Conservation (phyloP, 2,329 filamentous ascomycete genomes). For the Sarocladium oryzae region DNA sequence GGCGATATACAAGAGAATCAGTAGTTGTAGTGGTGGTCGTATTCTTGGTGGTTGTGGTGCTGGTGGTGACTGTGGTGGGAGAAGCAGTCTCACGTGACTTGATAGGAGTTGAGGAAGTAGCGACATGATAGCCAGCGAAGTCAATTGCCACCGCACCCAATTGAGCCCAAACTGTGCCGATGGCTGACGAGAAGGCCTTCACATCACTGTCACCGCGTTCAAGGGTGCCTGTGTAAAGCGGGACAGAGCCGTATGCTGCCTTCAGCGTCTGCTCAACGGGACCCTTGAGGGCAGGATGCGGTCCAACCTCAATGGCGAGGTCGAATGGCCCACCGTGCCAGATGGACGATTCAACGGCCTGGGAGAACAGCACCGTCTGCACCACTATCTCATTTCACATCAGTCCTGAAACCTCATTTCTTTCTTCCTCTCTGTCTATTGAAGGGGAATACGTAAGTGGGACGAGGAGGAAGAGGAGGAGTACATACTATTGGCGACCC, state of each 20-base stretch:
- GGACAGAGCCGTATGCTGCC: slow-evolving; percentile 11
- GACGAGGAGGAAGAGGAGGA: too few species aligned
- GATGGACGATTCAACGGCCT: background rate
- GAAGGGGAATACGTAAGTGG: too few species aligned
- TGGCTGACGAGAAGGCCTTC: slow-evolving; percentile 21
- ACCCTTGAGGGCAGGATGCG: slow-evolving; percentile 40
- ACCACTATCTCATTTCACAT: too few species aligned
- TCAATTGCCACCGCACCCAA: background rate
- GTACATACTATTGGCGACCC: slow-evolving; percentile 41
- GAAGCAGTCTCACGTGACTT: slow-evolving; percentile 22
- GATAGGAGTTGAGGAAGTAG: background rate
- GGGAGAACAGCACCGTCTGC: background rate
- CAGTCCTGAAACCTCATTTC: too few species aligned
- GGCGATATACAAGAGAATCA: slow-evolving; percentile 12
- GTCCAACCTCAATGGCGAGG: slow-evolving; percentile 33
- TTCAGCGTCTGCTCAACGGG: slow-evolving; percentile 40
- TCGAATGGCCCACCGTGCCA: slow-evolving; percentile 7
- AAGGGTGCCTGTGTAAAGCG: background rate
- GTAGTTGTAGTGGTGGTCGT: too few species aligned
- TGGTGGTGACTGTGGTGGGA: background rate
- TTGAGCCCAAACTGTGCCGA: slow-evolving; percentile 31
- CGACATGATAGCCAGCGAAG: background rate
- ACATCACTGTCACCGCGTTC: slow-evolving; percentile 12
- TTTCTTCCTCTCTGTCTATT: too few species aligned
- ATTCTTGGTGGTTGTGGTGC: slow-evolving; percentile 24